Base-by-base conservation (phyloP, 441 rosid species). In the Pelargonium citronellum region DNA sequence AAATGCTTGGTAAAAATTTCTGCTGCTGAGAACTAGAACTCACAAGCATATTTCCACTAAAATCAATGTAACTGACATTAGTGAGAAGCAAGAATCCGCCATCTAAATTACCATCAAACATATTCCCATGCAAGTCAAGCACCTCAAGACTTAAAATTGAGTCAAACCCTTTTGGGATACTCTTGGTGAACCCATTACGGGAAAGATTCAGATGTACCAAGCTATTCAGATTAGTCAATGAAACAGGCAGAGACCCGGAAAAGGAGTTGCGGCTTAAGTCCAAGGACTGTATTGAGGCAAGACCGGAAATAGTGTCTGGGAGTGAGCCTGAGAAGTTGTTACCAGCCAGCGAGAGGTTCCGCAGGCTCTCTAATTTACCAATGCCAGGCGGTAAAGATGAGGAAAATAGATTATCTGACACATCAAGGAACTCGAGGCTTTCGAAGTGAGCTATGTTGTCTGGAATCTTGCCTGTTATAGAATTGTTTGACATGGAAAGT, bases 401-500 rank as follows among this genome's bases (percentile, higher is more conserved):
- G 8, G 89, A 87, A 74, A 95, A 91, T 10, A 87, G 80, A 77
- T 95, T 91, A 75, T 86, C 77, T 7, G 99, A 91, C 39, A 95
- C 73, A 74, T 95, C 96, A 67, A 95, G 76, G 79, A 86, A 87
- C 83, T 87, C 86, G 7, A 95, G 96, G 80, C 82, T 87, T 73
- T 73, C 82, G 83, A 90, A 87, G 77, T 70, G 78, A 27, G 81
- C 91, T 22, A 91, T 77, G 66, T 83, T 87, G 63, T 74, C 80
- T 15, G 99, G 97, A 53, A 95, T 73, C 58, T 77, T 71, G 46
- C 97, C 96, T 0, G 88, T 69, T 34, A 95, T 87, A 68, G 91
- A 89, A 80, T 95, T 95, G 82, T 90, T 90, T 3, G 94, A 72
- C 91, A 95, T 83, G 17, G 99, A 95, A 47, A 95, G 96, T 24